Conservation (phyloP, 139 green algal genomes). For the Tetradesmus obliquus region DNA sequence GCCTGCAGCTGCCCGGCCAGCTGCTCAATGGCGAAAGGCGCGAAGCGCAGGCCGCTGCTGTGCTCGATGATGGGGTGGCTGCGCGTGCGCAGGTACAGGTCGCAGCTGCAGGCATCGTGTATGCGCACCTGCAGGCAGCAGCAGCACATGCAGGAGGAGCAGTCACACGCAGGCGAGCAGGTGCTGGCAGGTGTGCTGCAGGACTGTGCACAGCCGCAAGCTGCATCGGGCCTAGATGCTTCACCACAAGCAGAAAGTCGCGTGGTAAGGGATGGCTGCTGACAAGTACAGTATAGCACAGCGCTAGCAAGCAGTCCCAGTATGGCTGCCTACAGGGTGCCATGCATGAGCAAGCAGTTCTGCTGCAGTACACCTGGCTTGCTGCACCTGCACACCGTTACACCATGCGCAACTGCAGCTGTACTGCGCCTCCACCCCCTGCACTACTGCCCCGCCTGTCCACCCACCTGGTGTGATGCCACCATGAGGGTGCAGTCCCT, state of each 20-base stretch:
- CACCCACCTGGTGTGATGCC: slow-evolving; percentile 62
- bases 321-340: no score
- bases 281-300: no score
- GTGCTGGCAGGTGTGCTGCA: neutral
- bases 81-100: slow-evolving; percentile 75
- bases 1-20: neutral
- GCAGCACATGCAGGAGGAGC: neutral
- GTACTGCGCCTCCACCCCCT: neutral
- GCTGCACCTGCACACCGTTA: neutral
- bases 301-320: no score
- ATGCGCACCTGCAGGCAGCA: slow-evolving; percentile 67
- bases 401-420: neutral
- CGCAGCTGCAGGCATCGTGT: slow-evolving; percentile 62
- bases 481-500: slow-evolving; percentile 60
- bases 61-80: slow-evolving; percentile 87
- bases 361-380: neutral
- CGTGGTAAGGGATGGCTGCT: no score
- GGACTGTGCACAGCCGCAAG: neutral
- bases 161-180: neutral
- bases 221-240: no score
- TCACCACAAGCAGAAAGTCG: no score
- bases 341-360: no score
- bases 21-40: slow-evolving; percentile 45
- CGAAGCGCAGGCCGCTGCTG: slow-evolving; percentile 72
- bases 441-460: neutral